Conservation (phyloP, 208 protist genomes). For the Trypanosoma theileri region DNA sequence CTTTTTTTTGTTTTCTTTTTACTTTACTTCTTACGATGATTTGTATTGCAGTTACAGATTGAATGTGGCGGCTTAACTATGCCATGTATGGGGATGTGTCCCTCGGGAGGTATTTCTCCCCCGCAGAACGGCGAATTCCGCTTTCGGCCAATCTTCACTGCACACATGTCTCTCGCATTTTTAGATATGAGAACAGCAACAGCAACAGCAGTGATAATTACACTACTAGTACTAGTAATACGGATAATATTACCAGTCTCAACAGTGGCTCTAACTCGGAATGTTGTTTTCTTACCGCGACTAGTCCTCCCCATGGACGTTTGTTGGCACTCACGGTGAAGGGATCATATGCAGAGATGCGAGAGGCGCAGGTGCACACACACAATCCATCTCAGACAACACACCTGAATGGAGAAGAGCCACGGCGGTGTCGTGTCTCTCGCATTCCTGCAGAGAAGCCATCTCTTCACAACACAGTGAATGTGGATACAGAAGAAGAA, state of each 20-base stretch:
- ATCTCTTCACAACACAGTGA: background rate
- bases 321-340: slow-evolving; percentile 23
- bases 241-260: no score
- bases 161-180: slow-evolving; percentile 10
- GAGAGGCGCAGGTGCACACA: slow-evolving; percentile 8
- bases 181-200: background rate
- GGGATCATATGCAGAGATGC: slow-evolving; percentile 14
- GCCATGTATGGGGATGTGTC: slow-evolving; percentile 10
- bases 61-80: slow-evolving; percentile 19
- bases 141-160: background rate
- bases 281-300: slow-evolving; percentile 4
- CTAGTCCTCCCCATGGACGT: background rate
- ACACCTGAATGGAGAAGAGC: background rate
- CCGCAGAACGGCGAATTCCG: background rate
- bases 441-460: no score
- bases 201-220: slow-evolving; percentile 8
- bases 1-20: background rate
- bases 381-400: background rate
- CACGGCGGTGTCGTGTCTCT: background rate
- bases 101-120: background rate
- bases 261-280: no score
- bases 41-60: background rate
- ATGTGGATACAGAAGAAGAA: background rate
- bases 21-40: no score
- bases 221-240: no score